These are phyloP conservation scores for Mrakia blollopis DNA, from an alignment of 768 basidiomycete genomes.

Conservation along the genomic window DNA sequence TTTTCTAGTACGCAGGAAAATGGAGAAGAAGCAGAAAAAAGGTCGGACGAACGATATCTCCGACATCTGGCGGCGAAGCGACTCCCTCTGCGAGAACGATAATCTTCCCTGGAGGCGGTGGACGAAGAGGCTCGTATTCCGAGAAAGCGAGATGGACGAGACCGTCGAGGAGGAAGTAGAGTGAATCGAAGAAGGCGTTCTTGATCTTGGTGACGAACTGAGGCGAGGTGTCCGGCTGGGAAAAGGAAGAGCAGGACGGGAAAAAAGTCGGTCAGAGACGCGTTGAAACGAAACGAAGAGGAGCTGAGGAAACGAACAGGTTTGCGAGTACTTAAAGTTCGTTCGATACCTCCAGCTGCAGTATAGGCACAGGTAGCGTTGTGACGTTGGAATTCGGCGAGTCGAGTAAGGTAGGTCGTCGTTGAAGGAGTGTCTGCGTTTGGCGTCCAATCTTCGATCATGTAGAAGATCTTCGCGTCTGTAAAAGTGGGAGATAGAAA, in stretches of 20 bases:
- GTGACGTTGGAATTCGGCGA: conserved; percentile 48
- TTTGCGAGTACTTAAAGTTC: conserved; percentile 32
- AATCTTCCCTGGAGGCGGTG: not conserved
- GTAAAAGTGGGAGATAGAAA: not conserved
- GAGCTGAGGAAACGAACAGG: not conserved
- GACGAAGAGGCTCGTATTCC: conserved; percentile 34
- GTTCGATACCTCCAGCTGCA: conserved; percentile 64
- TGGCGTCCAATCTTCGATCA: conserved; percentile 78
- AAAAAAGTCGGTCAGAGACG: not conserved
- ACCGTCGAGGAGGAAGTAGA: conserved; percentile 83
- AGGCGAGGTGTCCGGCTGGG: conserved; percentile 48
- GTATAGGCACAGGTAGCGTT: conserved; percentile 70
- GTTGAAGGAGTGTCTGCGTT: conserved; percentile 58
- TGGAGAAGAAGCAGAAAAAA: not conserved
- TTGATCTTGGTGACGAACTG: conserved; percentile 69
- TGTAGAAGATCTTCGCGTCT: conserved; percentile 80
- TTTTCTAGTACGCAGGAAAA: not conserved
- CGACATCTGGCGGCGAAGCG: conserved; percentile 17
- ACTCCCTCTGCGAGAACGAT: not conserved
- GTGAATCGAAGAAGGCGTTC: conserved; percentile 74
- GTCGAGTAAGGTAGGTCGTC: conserved; percentile 33
- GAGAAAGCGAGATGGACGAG: conserved; percentile 69
- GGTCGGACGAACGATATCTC: conserved; percentile 16
- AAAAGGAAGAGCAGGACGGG: not conserved
- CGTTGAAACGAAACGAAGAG: not conserved